phyloP scores from a whole-genome alignment of 805 yeast species.

The Saturnispora serradocipensis region DNA sequence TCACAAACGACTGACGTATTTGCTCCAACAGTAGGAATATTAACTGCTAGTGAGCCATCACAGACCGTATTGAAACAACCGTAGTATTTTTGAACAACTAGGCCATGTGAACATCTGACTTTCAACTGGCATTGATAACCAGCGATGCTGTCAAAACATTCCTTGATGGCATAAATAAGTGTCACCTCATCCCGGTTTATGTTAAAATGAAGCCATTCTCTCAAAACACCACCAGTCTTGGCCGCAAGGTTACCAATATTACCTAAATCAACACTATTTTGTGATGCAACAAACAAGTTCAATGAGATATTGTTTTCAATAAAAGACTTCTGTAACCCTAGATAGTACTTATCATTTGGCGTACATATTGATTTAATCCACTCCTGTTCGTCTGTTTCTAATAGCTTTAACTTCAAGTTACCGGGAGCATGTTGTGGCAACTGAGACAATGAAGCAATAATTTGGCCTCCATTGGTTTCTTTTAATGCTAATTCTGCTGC shows the following conservation, averaged over 20 bases:
- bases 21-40: conserved; percentile 22
- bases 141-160: conserved; percentile 37
- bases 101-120: conserved; percentile 79
- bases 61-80: conserved; percentile 42
- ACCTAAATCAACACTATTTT: conserved; percentile 56
- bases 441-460: conserved; percentile 54
- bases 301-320: conserved; percentile 56
- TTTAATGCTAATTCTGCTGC: conserved; percentile 57
- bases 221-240: conserved; percentile 63
- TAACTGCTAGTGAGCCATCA: conserved; percentile 24
- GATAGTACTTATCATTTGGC: conserved; percentile 55
- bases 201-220: conserved; percentile 58
- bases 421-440: conserved; percentile 84
- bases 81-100: conserved; percentile 70
- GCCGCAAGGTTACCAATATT: conserved; percentile 57
- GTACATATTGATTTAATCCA: conserved; percentile 40
- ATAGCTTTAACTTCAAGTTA: conserved; percentile 37
- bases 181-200: conserved; percentile 58
- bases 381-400: conserved; percentile 30
- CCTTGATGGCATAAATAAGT: conserved; percentile 51
- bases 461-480: conserved; percentile 74
- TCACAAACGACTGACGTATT: conserved; percentile 64
- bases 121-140: conserved; percentile 82
- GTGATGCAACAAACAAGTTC: conserved; percentile 64
- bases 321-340: conserved; percentile 47